Percentiles rank a stretch among this genome's conserved stretches.
phyloP scores from a whole-genome alignment of 208 protist species.

The Leishmania martiniquensis region DNA sequence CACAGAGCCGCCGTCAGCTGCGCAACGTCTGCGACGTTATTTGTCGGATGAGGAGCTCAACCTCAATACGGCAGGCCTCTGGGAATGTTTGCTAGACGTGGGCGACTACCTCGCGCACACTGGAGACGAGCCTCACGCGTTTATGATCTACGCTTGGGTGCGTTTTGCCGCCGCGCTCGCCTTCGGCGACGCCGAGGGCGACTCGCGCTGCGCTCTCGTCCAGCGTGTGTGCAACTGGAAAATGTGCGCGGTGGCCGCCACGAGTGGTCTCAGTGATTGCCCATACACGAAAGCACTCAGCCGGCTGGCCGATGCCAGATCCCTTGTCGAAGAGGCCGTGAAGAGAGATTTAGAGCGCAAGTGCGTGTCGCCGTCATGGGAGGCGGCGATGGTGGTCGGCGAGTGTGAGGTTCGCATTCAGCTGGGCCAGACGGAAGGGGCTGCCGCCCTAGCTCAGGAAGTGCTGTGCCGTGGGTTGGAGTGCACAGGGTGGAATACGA shows the following conservation, averaged over 20 bases:
- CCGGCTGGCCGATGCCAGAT: background rate
- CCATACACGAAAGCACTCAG: constrained; percentile 24
- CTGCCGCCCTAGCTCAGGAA: constrained; percentile 28
- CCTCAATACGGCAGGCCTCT: constrained; percentile 59
- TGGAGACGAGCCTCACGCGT: constrained; percentile 54
- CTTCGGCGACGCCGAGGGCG: constrained; percentile 38
- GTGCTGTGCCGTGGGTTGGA: constrained; percentile 17
- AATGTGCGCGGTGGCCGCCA: constrained; percentile 22
- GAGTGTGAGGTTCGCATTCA: constrained; percentile 47
- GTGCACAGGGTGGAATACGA: constrained; percentile 20
- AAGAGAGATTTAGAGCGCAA: background rate
- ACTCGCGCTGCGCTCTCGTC: constrained; percentile 32
- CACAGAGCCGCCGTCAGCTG: constrained; percentile 20
- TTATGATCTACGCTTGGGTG: constrained; percentile 66
- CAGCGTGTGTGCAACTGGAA: constrained; percentile 41
- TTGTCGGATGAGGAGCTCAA: constrained; percentile 38
- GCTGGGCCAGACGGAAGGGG: constrained; percentile 49
- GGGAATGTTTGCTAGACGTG: constrained; percentile 58
- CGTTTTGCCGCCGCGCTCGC: constrained; percentile 46
- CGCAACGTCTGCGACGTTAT: constrained; percentile 24
- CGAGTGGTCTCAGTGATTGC: constrained; percentile 18
- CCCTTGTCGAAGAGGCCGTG: constrained; percentile 11
- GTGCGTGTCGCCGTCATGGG: constrained; percentile 15
- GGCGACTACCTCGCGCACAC: constrained; percentile 48
- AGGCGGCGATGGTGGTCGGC: constrained; percentile 42